Evolutionary conservation across 1,139 yeast species (phyloP).

Genomic region (Geotrichum citri-aurantii): DNA sequence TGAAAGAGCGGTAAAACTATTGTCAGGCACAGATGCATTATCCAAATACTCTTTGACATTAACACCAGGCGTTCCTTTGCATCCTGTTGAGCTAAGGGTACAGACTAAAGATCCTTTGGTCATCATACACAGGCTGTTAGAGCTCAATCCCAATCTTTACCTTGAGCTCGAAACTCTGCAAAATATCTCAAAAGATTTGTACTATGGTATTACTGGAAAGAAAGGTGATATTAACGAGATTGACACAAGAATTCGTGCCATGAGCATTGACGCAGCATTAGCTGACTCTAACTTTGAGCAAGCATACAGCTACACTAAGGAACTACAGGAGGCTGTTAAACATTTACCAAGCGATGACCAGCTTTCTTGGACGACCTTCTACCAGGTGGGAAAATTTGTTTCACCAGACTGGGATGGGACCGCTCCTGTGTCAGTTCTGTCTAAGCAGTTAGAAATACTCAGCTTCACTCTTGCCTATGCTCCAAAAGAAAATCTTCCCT

Average conservation of each 20-base stretch:
- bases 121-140: constrained; percentile 32
- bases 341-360: background rate
- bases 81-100: constrained; percentile 26
- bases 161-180: constrained; percentile 28
- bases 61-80: constrained; percentile 29
- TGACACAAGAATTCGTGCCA: constrained; percentile 42
- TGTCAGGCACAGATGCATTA: constrained; percentile 30
- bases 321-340: background rate
- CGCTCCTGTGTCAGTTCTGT: constrained; percentile 27
- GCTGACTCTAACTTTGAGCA: constrained; percentile 47
- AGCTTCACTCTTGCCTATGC: constrained; percentile 40
- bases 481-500: constrained; percentile 31
- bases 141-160: constrained; percentile 31
- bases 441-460: constrained; percentile 44
- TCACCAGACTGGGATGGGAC: constrained; percentile 46
- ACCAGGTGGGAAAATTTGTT: constrained; percentile 52
- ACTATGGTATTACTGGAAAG: constrained; percentile 21
- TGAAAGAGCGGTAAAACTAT: constrained; percentile 25
- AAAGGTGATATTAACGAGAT: constrained; percentile 22
- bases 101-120: constrained; percentile 26
- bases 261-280: constrained; percentile 52
- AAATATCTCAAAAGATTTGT: constrained; percentile 24
- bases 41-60: constrained; percentile 30
- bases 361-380: constrained; percentile 50
- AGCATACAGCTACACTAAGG: constrained; percentile 34